Conservation (phyloP, 2,329 filamentous ascomycete genomes). For the Aspergillus sp. region DNA sequence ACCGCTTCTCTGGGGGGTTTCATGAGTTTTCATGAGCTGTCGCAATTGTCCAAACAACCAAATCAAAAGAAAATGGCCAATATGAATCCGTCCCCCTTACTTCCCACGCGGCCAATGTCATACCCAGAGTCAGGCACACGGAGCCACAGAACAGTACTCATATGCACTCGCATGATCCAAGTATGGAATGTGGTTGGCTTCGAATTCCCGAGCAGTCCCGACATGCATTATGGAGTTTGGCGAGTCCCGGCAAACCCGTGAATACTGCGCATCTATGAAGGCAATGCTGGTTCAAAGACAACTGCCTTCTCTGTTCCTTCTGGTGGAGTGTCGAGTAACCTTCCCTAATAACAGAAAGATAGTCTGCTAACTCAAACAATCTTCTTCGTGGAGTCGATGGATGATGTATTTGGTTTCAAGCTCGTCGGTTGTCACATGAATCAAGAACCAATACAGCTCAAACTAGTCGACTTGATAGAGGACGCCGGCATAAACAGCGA, state of each 20-base stretch:
- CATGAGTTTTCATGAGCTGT: neutral
- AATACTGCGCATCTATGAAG: neutral
- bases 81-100: neutral
- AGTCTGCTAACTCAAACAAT: neutral
- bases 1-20: too few relatives aligned
- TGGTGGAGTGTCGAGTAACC: neutral
- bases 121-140: neutral
- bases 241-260: neutral
- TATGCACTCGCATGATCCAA: too few relatives aligned
- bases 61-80: neutral
- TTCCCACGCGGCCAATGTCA: neutral
- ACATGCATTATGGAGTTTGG: neutral
- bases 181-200: neutral
- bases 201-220: neutral
- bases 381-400: neutral
- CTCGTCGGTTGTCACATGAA: neutral
- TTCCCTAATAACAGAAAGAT: neutral
- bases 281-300: neutral
- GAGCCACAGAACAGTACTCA: neutral
- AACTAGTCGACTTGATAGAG: neutral
- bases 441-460: neutral
- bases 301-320: neutral
- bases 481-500: neutral
- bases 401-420: neutral
- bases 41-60: neutral